Percentiles rank a stretch among this genome's conserved stretches.
Evolutionary conservation across 2,329 filamentous ascomycete genomes (phyloP).

Genomic region (Alternaria triticina): DNA sequence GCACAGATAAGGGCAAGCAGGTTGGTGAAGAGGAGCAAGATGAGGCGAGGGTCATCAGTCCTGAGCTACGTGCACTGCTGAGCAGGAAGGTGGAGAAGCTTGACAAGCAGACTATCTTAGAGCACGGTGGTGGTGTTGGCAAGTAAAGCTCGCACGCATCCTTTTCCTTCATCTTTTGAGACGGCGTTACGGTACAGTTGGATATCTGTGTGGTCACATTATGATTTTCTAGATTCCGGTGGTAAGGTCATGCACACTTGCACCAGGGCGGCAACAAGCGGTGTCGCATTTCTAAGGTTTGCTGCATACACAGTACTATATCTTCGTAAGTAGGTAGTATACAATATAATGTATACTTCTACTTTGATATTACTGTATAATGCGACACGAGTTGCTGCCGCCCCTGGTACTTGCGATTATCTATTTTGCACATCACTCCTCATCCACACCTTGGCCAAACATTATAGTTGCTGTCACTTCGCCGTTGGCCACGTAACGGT

Average conservation of each 20-base stretch:
- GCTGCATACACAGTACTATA: no score
- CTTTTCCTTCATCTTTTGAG: not conserved
- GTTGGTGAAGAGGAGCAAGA: constrained; percentile 32
- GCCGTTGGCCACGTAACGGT: not conserved
- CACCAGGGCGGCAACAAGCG: no score
- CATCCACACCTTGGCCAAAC: constrained; percentile 8
- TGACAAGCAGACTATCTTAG: constrained; percentile 50
- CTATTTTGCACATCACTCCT: constrained; percentile 3
- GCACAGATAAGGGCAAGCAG: constrained; percentile 44
- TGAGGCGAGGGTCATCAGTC: constrained; percentile 64
- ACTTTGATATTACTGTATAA: no score
- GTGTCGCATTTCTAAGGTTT: no score
- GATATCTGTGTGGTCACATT: not conserved
- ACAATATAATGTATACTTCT: no score
- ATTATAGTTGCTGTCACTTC: not conserved
- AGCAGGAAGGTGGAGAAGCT: constrained; percentile 64
- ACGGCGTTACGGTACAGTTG: constrained; percentile 9
- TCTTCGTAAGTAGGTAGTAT: no score
- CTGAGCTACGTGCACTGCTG: constrained; percentile 67
- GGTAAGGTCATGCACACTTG: not conserved
- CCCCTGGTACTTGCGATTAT: not conserved
- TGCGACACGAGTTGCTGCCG: no score
- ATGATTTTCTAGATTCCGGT: not conserved
- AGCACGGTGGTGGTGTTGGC: constrained; percentile 41
- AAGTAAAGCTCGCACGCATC: not conserved